These are phyloP conservation scores for Mycena belliarum DNA, from an alignment of 768 basidiomycete species.

Conservation along the genomic window DNA sequence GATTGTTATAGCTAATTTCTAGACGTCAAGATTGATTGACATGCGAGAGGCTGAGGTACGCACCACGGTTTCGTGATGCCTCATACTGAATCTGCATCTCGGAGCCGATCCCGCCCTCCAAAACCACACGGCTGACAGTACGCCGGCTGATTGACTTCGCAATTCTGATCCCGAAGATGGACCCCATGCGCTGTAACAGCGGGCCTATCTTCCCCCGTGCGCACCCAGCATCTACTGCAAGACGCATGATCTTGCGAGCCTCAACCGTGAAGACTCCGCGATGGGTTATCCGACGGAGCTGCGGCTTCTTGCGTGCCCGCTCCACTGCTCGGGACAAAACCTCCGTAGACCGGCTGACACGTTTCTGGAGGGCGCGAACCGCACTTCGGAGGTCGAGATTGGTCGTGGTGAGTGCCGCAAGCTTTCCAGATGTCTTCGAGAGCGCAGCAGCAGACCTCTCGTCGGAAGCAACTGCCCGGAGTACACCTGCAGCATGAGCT, in stretches of 20 bases:
- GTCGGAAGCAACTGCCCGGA: too few species aligned
- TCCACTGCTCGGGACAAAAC: not conserved
- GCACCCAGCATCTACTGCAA: conserved; percentile 18
- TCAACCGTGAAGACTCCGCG: conserved; percentile 18
- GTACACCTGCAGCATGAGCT: too few species aligned
- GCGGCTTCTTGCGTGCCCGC: conserved; percentile 1
- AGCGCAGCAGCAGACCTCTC: too few species aligned
- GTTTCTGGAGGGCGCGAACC: not conserved
- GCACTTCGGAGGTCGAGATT: too few species aligned
- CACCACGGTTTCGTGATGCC: conserved; percentile 11
- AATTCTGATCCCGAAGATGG: conserved; percentile 13
- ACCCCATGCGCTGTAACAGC: conserved; percentile 10
- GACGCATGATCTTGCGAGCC: conserved; percentile 17
- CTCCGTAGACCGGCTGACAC: not conserved
- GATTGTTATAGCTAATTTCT: not conserved
- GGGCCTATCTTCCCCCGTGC: conserved; percentile 14
- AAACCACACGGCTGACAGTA: conserved; percentile 17
- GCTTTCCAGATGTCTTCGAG: too few species aligned
- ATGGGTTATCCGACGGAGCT: not conserved
- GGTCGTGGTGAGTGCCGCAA: too few species aligned
- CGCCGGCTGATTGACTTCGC: conserved; percentile 15
- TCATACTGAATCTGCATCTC: conserved; percentile 13
- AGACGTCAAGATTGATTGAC: not conserved
- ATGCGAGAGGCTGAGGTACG: not conserved
- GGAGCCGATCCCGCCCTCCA: conserved; percentile 18